phyloP scores from a whole-genome alignment of 129 eudicot species.

The Helichrysum umbraculigerum region DNA sequence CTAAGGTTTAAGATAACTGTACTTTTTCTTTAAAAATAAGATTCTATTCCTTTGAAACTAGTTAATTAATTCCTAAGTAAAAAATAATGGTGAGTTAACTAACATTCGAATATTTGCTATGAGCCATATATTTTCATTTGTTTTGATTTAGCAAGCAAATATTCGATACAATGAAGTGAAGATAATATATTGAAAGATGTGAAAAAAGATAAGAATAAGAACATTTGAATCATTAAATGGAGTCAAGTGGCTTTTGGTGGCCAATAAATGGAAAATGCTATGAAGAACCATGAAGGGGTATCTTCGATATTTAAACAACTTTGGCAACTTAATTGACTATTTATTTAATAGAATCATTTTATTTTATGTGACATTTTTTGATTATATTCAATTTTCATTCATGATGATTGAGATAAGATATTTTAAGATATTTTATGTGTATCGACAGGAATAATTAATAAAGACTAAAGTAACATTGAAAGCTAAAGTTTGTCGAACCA shows the following conservation, averaged over 20 bases:
- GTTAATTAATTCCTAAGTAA: no score
- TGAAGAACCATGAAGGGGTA: constrained; percentile 5
- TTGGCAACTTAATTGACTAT: no score
- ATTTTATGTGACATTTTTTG: no score
- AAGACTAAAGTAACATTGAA: not conserved
- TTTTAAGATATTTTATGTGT: not conserved
- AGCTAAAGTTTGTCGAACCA: not conserved
- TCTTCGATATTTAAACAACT: no score
- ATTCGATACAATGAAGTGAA: not conserved
- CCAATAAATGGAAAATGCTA: not conserved
- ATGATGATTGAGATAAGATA: not conserved
- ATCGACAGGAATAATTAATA: not conserved
- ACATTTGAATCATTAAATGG: no score
- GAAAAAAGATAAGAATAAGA: no score
- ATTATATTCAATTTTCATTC: not conserved
- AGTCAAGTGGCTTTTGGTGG: constrained; percentile 15
- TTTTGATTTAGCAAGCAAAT: not conserved
- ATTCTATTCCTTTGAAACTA: no score
- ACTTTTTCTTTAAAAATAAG: no score
- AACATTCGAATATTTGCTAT: not conserved
- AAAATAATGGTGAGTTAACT: not conserved
- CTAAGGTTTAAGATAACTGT: no score
- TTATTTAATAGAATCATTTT: no score
- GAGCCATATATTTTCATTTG: not conserved
- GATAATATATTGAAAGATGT: not conserved